These are phyloP conservation scores for Ceratocystis destructans DNA, from an alignment of 2,329 filamentous ascomycete genomes.

Conservation along the genomic window DNA sequence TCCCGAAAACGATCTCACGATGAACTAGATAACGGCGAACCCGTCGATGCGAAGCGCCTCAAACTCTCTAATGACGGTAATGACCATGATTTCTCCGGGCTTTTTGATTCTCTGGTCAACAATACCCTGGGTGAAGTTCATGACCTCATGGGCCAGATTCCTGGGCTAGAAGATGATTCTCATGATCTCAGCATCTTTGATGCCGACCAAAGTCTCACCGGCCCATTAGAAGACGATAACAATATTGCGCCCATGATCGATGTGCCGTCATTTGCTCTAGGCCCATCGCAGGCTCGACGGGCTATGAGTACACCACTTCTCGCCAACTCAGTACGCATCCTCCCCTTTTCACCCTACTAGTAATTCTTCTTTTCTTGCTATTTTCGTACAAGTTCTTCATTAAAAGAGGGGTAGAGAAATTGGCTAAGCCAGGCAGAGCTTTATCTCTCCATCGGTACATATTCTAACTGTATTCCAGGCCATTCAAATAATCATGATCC, in stretches of 20 bases:
- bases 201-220: conserved; percentile 27
- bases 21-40: conserved; percentile 1
- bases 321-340: conserved; percentile 30
- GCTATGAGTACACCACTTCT: conserved; percentile 29
- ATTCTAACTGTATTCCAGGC: conserved; percentile 21
- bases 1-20: conserved; percentile 16
- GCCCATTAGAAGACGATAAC: conserved; percentile 24
- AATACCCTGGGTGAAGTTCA: conserved; percentile 31
- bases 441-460: not conserved
- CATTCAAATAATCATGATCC: conserved; percentile 28
- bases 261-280: conserved; percentile 25
- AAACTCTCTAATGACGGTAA: conserved; percentile 12
- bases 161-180: conserved; percentile 19
- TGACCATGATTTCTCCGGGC: conserved; percentile 10
- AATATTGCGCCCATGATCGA: conserved; percentile 23
- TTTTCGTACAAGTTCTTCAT: not conserved
- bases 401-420: not conserved
- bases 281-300: conserved; percentile 29
- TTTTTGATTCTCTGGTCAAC: conserved; percentile 26
- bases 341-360: not conserved
- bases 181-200: conserved; percentile 23
- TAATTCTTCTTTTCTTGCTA: not conserved
- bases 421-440: not conserved
- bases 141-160: conserved; percentile 28
- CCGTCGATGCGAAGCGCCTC: conserved; percentile 17